These are phyloP conservation scores for Fraxinus xanthoxyloides DNA, from an alignment of 305 asterid species.

Conservation along the genomic window DNA sequence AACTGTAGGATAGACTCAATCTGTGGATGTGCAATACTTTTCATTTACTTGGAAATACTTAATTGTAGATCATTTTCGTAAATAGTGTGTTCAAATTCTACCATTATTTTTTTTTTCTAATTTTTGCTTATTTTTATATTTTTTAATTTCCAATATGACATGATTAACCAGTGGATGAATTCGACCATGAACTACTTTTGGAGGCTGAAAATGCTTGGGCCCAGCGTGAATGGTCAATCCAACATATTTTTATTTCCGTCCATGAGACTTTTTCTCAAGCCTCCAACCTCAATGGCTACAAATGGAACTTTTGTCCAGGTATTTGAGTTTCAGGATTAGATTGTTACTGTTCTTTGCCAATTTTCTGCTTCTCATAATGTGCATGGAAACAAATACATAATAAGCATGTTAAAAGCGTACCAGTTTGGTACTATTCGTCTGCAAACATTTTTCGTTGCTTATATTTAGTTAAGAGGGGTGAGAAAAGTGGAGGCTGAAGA, in stretches of 20 bases:
- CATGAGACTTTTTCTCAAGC: constrained; percentile 86
- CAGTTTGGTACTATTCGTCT: background rate
- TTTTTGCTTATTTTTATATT: too few species aligned
- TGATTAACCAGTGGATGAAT: too few species aligned
- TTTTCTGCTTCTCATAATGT: too few species aligned
- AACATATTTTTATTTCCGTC: constrained; percentile 65
- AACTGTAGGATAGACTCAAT: background rate
- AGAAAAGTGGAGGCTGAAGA: background rate
- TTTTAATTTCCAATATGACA: too few species aligned
- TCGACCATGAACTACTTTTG: constrained; percentile 62
- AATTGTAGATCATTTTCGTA: background rate
- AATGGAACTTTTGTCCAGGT: constrained; percentile 96
- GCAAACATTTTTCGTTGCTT: background rate
- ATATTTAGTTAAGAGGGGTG: background rate
- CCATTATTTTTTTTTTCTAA: too few species aligned
- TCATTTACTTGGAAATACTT: background rate
- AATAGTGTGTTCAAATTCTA: background rate
- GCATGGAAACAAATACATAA: too few species aligned
- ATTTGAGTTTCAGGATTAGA: constrained; percentile 9
- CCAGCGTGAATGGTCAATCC: constrained; percentile 93
- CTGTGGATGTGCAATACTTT: background rate
- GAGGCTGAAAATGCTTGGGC: constrained; percentile 97
- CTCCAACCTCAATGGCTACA: constrained; percentile 82
- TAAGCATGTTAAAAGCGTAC: background rate
- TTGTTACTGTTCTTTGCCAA: background rate